Percentiles rank a stretch among this genome's conserved stretches.
Evolutionary conservation across 1,139 yeast genomes (phyloP).

Genomic region (Scheffersomyces titani): DNA sequence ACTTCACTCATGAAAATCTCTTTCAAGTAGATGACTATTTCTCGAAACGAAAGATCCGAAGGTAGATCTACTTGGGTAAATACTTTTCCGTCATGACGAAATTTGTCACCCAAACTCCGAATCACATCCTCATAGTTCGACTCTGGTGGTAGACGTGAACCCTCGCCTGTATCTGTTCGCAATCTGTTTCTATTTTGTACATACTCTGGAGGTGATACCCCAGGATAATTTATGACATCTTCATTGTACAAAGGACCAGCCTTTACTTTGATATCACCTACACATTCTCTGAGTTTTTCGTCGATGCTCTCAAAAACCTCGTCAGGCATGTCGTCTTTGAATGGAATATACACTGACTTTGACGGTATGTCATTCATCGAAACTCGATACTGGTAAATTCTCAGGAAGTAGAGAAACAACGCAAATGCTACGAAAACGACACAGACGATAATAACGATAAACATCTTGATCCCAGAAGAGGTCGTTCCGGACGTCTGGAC

Average conservation of each 20-base stretch:
- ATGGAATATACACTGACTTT: constrained; percentile 63
- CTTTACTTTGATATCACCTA: constrained; percentile 40
- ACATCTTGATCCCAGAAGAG: constrained; percentile 64
- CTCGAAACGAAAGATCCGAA: constrained; percentile 47
- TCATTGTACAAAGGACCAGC: constrained; percentile 52
- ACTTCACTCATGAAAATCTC: constrained; percentile 13
- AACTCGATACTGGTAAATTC: constrained; percentile 61
- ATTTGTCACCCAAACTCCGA: constrained; percentile 54
- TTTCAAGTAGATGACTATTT: constrained; percentile 33
- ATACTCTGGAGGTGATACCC: constrained; percentile 52
- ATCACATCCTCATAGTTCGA: constrained; percentile 67
- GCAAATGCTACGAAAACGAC: constrained; percentile 57
- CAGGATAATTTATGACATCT: constrained; percentile 59
- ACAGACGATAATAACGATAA: constrained; percentile 74
- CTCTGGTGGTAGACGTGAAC: constrained; percentile 55
- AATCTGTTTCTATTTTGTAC: constrained; percentile 30
- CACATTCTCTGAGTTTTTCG: constrained; percentile 46
- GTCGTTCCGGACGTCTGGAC: constrained; percentile 60
- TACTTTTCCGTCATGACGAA: constrained; percentile 33
- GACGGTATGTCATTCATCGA: constrained; percentile 76
- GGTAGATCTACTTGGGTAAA: constrained; percentile 42
- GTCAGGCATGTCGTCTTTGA: constrained; percentile 62
- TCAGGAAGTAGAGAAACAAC: constrained; percentile 45
- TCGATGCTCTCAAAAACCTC: constrained; percentile 38
- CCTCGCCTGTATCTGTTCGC: constrained; percentile 15